phyloP scores from a whole-genome alignment of 169 alveolate species.

The Cryptosporidium baileyi region DNA sequence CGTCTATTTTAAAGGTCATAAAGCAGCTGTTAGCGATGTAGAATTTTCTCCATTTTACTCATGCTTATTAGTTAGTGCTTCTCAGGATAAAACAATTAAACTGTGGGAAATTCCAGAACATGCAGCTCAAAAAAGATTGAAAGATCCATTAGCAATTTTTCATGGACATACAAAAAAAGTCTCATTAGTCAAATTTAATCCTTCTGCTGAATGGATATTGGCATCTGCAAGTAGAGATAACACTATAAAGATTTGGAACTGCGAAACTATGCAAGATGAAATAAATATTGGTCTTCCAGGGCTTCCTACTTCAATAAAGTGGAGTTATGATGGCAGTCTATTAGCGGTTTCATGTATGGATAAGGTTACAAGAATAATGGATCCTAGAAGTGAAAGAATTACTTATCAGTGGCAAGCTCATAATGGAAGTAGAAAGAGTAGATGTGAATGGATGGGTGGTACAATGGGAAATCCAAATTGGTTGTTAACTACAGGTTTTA shows the following conservation, averaged over 20 bases:
- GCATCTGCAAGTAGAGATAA: constrained; percentile 88
- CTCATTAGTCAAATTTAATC: constrained; percentile 81
- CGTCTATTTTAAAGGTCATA: constrained; percentile 58
- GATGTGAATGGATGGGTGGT: constrained; percentile 71
- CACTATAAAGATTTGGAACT: constrained; percentile 88
- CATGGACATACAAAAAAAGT: constrained; percentile 82
- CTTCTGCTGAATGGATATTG: constrained; percentile 75
- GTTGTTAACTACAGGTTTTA: constrained; percentile 62
- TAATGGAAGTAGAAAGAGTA: constrained; percentile 40
- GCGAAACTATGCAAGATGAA: constrained; percentile 74
- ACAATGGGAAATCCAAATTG: constrained; percentile 66
- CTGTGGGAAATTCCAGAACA: constrained; percentile 78
- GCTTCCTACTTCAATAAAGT: constrained; percentile 44
- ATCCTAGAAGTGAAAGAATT: constrained; percentile 65
- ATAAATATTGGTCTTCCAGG: constrained; percentile 63
- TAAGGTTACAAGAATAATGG: constrained; percentile 57
- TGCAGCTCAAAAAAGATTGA: constrained; percentile 67
- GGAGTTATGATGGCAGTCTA: constrained; percentile 65
- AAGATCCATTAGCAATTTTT: constrained; percentile 61
- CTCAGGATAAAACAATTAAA: constrained; percentile 85
- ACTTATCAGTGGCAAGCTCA: constrained; percentile 66
- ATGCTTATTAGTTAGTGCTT: constrained; percentile 79
- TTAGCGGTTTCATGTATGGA: constrained; percentile 61
- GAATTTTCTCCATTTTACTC: constrained; percentile 66
- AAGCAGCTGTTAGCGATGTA: constrained; percentile 65